phyloP scores from a whole-genome alignment of 441 rosid genomes.

The Adansonia gregorii region DNA sequence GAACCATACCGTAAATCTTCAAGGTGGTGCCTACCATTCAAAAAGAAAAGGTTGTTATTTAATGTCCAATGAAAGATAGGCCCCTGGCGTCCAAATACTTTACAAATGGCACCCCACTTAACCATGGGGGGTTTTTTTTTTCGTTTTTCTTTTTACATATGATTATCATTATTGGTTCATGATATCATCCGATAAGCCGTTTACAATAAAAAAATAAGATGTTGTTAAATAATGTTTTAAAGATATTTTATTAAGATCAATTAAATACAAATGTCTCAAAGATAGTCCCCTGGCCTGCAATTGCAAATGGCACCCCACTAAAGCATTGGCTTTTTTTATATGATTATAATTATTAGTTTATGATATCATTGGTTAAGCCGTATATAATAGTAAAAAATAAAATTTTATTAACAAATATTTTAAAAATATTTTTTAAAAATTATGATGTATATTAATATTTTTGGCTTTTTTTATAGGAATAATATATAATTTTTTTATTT shows the following conservation, averaged over 20 bases:
- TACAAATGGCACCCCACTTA: background rate
- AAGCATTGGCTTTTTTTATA: too few species aligned
- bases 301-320: too few species aligned
- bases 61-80: background rate
- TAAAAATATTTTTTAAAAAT: background rate
- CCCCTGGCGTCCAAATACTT: background rate
- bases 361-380: background rate
- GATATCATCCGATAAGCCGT: background rate
- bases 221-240: background rate
- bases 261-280: too few species aligned
- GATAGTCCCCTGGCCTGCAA: too few species aligned
- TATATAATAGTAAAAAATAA: background rate
- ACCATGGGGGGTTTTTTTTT: background rate
- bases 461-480: too few species aligned
- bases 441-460: background rate
- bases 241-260: too few species aligned
- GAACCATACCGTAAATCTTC: background rate
- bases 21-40: background rate
- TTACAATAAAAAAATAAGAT: too few species aligned
- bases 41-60: background rate
- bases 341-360: too few species aligned
- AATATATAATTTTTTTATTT: too few species aligned
- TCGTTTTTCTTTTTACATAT: background rate
- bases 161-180: background rate
- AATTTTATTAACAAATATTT: background rate